Conservation (phyloP, 1,284 basidiomycete species). For the Ceratobasidium sp. region DNA sequence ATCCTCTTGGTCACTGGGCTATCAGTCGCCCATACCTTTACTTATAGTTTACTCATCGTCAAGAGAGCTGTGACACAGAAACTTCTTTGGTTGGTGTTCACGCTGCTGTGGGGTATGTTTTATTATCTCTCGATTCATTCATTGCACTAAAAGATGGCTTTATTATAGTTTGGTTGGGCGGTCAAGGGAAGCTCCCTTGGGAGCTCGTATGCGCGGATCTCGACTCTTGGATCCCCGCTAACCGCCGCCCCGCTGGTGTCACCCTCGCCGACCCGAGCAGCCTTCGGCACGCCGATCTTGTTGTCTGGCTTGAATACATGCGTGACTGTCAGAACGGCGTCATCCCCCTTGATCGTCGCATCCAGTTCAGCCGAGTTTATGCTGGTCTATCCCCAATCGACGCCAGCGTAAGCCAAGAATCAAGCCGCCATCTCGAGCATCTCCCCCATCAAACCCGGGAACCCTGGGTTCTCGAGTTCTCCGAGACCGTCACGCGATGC, state of each 20-base stretch:
- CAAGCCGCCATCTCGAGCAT: background rate
- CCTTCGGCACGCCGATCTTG: background rate
- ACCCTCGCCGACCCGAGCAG: background rate
- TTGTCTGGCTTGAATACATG: background rate
- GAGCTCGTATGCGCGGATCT: background rate
- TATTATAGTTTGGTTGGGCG: background rate
- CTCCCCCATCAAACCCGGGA: background rate
- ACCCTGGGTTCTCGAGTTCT: background rate
- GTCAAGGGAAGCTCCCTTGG: background rate
- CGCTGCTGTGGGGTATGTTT: background rate
- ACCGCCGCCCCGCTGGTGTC: background rate
- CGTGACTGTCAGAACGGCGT: background rate
- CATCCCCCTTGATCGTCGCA: background rate
- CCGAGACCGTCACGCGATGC: background rate
- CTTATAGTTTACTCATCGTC: too few species aligned
- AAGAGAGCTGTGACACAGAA: too few species aligned
- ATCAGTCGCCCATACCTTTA: too few species aligned
- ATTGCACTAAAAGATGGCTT: background rate
- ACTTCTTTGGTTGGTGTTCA: background rate
- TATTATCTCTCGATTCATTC: background rate
- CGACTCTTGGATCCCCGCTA: background rate
- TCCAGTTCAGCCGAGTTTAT: background rate
- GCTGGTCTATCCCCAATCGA: slow-evolving; percentile 6
- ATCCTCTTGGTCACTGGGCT: too few species aligned
- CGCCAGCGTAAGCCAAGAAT: background rate